Evolutionary conservation across 179 eudicot species (phyloP), one percentile per base, ranked within the genome.

Genomic region (Vitellaria paradoxa): DNA sequence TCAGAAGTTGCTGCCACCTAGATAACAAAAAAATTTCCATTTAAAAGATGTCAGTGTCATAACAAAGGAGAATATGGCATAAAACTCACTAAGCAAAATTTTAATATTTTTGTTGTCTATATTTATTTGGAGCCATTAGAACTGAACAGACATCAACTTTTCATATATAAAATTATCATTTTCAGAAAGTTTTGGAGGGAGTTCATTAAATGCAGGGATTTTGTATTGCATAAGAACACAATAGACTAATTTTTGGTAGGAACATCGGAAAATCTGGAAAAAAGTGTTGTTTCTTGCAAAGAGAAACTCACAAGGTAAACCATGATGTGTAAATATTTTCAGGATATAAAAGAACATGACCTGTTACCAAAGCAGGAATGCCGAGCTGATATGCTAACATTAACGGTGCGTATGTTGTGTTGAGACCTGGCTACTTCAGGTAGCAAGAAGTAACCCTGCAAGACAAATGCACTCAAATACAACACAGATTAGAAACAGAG

Each of bases 1-100:
- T 93, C 80, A 95, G 88, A 83, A 95, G 92, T 85, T 95, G 97
- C 84, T 95, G 99, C 99, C 99, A 95, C 92, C 99, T 95, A 75
- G 40, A 77, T 23, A 77, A 57, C 50, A 52, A 55, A 65, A 80
- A 57, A 26, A 76, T 11, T 49, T 52, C 37, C 20, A 21, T 53
- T 53, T 45, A 80, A 77, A 79, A 78, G 69, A 17, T 66, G 75
- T 52, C 37, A 68, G 42, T 21, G 30, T 47, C 15, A 70, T 53
- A 50, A 49, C 6, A 61, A 61, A 50, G 2, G 8, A 70, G 52
- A 23, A 24, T 20, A 70, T 15, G 18, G 42, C 59, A n/a, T 73
- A 40, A 42, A 17, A 73, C 55, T 60, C n/a, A 12, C 11, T n/a
- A 18, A 12, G n/a, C 12, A 11, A 42, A 46, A 14, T 42, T 42